Base-by-base conservation (phyloP, 176 grass and related monocot genomes). In the Ampelocalamus luodianensis region DNA sequence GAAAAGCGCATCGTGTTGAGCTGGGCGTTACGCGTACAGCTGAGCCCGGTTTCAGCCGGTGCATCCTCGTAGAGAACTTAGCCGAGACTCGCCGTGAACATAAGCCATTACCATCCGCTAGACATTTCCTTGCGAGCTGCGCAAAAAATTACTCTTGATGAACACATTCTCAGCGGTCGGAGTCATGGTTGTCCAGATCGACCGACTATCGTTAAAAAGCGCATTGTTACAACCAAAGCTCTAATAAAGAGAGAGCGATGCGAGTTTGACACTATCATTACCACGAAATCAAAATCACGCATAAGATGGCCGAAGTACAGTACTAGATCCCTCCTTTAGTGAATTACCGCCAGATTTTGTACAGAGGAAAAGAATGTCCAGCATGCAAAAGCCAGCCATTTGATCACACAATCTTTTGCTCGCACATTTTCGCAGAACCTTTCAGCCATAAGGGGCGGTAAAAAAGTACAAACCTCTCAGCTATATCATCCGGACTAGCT, bases 291-390 rank as follows among this genome's bases (percentile, higher is more conserved):
- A 61, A 61, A 61, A 61, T 5, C 12, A 26, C 10, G 59, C 51
- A 23, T 10, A 23, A 26, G 12, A 63, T 63, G 26, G 15, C 60
- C 13, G 24, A 29, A 37, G 12, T 38, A 38, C 55, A 48, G 1
- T 23, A 55, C 6, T 4, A 77, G 46, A 18, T n/a, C 8, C 16
- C n/a, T 32, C 62, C 1, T 42, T 11, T 36, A 68, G 79, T 63
- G 10, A 79, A 69, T 75, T n/a, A 14, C 50, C 68, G 84, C 62
- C 51, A 56, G 45, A 44, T 49, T 87, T 75, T 80, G 43, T 80
- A 91, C 80, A 91, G 15, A 72, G 12, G 26, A 51, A 80, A 34
- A 22, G 16, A 49, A n/a, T 36, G 34, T 15, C 20, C 51, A 74
- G 26, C 84, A 80, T 26, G 15, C 39, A 76, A 48, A 64, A 71